Evolutionary conservation across 352 stramenopile genomes (phyloP), one percentile per base, ranked within the genome.

Genomic region (Phytophthora fragariaefolia): DNA sequence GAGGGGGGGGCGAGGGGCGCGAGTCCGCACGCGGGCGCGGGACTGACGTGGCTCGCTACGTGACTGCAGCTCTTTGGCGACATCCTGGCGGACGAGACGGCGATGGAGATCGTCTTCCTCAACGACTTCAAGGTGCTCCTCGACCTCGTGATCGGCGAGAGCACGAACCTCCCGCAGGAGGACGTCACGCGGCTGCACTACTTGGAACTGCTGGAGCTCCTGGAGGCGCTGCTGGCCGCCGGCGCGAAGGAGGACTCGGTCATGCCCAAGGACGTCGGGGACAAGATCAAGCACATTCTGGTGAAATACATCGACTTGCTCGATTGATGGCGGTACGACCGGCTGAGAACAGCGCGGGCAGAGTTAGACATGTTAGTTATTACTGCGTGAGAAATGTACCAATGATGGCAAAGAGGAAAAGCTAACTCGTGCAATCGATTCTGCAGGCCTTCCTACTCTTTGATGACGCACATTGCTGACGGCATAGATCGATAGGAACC

Each of bases 41-140:
- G n/a, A n/a, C n/a, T n/a, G n/a, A n/a, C n/a, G n/a, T n/a, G n/a
- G n/a, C n/a, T n/a, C n/a, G n/a, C n/a, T n/a, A n/a, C n/a, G n/a
- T n/a, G n/a, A n/a, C n/a, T 20, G 30, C 56, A 92, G 84, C 73
- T 92, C 22, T 73, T 89, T 53, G 64, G 67, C 2, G 81, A 90
- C 46, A 83, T 91, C 57, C 50, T 93, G 45, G 53, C 63, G 1
- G 75, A 90, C 53, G 51, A 76, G 18, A 50, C 67, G 27, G 76
- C 80, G 28, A 78, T 72, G 1, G 70, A 69, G 36, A 67, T 90
- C 18, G 63, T 93, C 34, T 93, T 87, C 57, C 30, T 89, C 17
- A 93, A 93, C 50, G 85, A 93, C 53, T 88, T 90, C 34, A 93
- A 91, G 53, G 60, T 93, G 30, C 60, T 93, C 32, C 47, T 93